These are phyloP conservation scores for Trametes villosa DNA, from an alignment of 768 basidiomycete genomes.

Conservation along the genomic window DNA sequence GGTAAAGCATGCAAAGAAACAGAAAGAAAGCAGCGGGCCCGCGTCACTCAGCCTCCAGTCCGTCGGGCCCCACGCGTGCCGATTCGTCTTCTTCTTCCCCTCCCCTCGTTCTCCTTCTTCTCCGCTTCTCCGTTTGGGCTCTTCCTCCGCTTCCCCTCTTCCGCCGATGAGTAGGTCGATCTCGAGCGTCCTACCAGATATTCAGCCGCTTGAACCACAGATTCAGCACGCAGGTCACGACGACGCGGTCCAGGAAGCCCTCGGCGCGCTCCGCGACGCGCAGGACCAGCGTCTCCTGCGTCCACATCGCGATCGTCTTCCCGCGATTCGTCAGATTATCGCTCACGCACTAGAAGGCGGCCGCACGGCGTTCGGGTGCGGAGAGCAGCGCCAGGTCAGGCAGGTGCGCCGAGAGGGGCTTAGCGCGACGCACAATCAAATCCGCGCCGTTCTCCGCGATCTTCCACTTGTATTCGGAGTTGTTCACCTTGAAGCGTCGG, in stretches of 20 bases:
- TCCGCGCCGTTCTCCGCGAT: constrained; percentile 46
- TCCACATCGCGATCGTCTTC: constrained; percentile 53
- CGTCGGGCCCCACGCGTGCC: neutral
- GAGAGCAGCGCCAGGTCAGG: neutral
- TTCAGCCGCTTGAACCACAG: constrained; percentile 51
- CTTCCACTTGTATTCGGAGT: constrained; percentile 63
- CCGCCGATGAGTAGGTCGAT: neutral
- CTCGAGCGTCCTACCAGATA: constrained; percentile 40
- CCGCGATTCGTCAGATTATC: constrained; percentile 45
- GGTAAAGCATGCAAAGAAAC: constrained; percentile 19
- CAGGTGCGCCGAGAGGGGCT: neutral
- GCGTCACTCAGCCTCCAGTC: neutral
- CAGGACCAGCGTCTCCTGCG: constrained; percentile 42
- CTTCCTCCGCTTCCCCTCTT: neutral
- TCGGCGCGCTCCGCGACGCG: constrained; percentile 46
- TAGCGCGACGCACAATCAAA: constrained; percentile 46
- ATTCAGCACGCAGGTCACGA: constrained; percentile 58
- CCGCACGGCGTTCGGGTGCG: neutral
- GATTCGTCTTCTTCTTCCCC: neutral
- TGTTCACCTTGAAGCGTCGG: constrained; percentile 54
- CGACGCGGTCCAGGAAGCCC: constrained; percentile 50
- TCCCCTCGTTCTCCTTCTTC: neutral
- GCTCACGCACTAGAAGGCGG: constrained; percentile 49
- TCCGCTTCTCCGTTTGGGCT: neutral
- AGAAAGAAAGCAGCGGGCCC: neutral